Evolutionary conservation across 1,139 yeast genomes (phyloP).

Genomic region (Yamadazyma aaseri): DNA sequence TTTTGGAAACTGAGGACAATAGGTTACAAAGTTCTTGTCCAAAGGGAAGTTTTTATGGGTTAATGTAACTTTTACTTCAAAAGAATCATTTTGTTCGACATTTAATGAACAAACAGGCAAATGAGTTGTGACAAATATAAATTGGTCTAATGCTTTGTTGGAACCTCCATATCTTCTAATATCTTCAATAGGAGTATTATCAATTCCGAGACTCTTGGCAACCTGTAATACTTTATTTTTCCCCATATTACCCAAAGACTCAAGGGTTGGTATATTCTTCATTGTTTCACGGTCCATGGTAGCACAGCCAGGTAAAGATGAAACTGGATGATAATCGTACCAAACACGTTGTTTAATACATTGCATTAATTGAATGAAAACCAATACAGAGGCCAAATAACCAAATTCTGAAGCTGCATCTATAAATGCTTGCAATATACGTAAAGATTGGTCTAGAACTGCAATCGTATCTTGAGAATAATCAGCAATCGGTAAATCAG

Average conservation of each 20-base stretch:
- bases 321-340: conserved; percentile 75
- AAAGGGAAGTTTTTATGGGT: conserved; percentile 54
- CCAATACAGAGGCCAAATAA: conserved; percentile 56
- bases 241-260: conserved; percentile 18
- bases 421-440: conserved; percentile 88
- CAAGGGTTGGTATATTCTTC: conserved; percentile 9
- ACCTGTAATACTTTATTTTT: conserved; percentile 26
- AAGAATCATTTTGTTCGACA: conserved; percentile 31
- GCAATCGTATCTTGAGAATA: conserved; percentile 92
- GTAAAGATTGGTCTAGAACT: conserved; percentile 88
- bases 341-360: conserved; percentile 87
- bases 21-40: conserved; percentile 61
- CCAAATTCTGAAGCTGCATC: conserved; percentile 90
- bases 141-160: conserved; percentile 25
- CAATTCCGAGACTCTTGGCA: conserved; percentile 35
- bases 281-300: conserved; percentile 19
- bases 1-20: conserved; percentile 83
- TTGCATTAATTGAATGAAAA: conserved; percentile 71
- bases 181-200: conserved; percentile 14
- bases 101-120: conserved; percentile 47
- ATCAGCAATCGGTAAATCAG: conserved; percentile 91
- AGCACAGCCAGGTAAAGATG: conserved; percentile 69
- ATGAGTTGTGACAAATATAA: conserved; percentile 42
- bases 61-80: conserved; percentile 43
- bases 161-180: conserved; percentile 26